phyloP scores from a whole-genome alignment of 352 stramenopile species.

The Pythium phragmiticola region DNA sequence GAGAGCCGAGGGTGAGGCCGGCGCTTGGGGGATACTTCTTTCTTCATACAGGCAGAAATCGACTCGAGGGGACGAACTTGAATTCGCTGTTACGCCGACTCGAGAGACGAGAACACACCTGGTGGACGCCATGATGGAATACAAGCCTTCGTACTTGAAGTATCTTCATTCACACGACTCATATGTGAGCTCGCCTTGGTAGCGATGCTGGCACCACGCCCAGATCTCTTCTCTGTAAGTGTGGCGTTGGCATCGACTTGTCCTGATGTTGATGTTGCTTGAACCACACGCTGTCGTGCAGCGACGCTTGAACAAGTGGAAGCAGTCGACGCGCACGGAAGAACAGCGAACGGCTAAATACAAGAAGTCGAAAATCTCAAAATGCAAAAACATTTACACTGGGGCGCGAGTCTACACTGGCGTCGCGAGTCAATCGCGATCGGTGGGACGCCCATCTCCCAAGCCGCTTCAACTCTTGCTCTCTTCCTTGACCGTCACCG shows the following conservation, averaged over 20 bases:
- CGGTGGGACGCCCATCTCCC: background rate
- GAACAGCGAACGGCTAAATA: constrained; percentile 7
- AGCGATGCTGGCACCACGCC: background rate
- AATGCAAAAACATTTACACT: constrained; percentile 21
- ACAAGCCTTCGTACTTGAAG: too few relatives aligned
- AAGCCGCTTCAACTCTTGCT: background rate
- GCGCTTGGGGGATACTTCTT: background rate
- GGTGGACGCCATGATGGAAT: too few relatives aligned
- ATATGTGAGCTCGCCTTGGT: background rate
- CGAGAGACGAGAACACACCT: too few relatives aligned
- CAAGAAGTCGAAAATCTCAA: constrained; percentile 17
- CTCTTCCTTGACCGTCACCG: constrained; percentile 21
- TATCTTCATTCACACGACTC: background rate
- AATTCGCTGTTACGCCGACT: too few relatives aligned
- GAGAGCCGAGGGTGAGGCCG: background rate
- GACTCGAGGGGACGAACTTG: too few relatives aligned
- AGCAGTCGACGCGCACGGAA: background rate
- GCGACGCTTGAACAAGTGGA: background rate
- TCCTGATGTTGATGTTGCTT: background rate
- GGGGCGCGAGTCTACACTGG: constrained; percentile 5
- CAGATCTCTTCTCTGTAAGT: background rate
- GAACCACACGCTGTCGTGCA: background rate
- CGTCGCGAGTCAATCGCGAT: background rate
- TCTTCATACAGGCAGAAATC: background rate
- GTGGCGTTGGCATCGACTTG: background rate